Evolutionary conservation across 768 basidiomycete genomes (phyloP), one percentile per base, ranked within the genome.

Genomic region (Suillus subaureus): DNA sequence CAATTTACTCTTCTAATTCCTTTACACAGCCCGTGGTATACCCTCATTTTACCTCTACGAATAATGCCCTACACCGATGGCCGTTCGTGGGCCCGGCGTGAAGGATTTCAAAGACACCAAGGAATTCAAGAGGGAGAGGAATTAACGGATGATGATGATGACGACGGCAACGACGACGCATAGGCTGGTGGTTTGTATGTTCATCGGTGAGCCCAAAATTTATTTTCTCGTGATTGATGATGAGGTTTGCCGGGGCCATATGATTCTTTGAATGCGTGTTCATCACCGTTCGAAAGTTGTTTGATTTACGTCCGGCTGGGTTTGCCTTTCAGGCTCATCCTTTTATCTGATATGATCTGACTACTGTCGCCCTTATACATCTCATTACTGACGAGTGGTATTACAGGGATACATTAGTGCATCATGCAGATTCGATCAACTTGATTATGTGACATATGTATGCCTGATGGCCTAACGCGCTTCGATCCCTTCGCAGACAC

Each of bases 21-120:
- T n/a, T 26, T 54, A n/a, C 39, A 42, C 68, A 96, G 95, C 76
- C 87, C 94, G 0, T 74, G 83, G 31, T 86, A 86, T 61, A 94
- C 94, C 0, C 84, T 99, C n/a, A 70, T 98, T 23, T 67, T 99
- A 16, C 97, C 97, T 0, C 75, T 95, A 5, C 87, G 90, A 12
- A 82, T 92, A 33, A 85, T 85, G 63, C 94, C 97, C 0, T 90
- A 91, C 64, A 92, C 93, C 0, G 91, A 98, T 72, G 97, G 97
- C 2, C 84, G 86, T 65, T 81, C 84, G 0, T 96, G 93, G 94
- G 89, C 88, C 15, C 87, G 92, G 18, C 81, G 83, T 23, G 79
- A 83, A 11, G 94, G 92, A 16, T 85, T 87, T 68, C 82, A 85
- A 49, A 77, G 81, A 21, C 90, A 92, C 68, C 72, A 76, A 3